Percentiles rank a stretch among this genome's conserved stretches.
Conservation (phyloP, 1,284 basidiomycete genomes). For the Pseudozyma flocculosa region DNA sequence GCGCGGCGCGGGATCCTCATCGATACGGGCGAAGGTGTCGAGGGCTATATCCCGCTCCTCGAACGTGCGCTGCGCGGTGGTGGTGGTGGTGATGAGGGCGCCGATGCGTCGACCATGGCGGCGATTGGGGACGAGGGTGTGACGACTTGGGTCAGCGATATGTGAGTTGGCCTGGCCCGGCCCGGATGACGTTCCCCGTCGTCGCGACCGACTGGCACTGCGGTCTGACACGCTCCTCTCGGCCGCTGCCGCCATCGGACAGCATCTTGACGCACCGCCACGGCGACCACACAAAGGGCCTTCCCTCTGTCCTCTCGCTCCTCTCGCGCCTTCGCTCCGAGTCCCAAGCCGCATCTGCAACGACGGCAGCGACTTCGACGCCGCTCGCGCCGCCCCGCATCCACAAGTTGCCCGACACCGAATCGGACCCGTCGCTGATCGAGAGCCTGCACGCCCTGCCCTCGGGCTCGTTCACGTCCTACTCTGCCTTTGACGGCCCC, state of each 20-base stretch:
- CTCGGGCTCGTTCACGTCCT: slow-evolving; percentile 75
- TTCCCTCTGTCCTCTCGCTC: slow-evolving; percentile 71
- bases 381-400: slow-evolving; percentile 58
- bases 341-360: no score
- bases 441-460: slow-evolving; percentile 76
- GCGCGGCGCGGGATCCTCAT: slow-evolving; percentile 66
- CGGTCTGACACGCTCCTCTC: no score
- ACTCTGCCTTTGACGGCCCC: slow-evolving; percentile 4
- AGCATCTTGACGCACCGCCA: slow-evolving; percentile 91
- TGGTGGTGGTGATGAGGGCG: slow-evolving; percentile 7
- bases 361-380: slow-evolving; percentile 10
- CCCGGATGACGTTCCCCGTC: not conserved
- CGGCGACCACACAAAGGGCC: slow-evolving; percentile 78
- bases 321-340: slow-evolving; percentile 61
- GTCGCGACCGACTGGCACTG: not conserved
- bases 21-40: slow-evolving; percentile 82
- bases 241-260: no score
- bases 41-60: slow-evolving; percentile 70
- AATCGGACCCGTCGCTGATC: slow-evolving; percentile 71
- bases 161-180: slow-evolving; percentile 13
- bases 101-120: slow-evolving; percentile 3
- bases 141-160: slow-evolving; percentile 38
- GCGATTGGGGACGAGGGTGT: slow-evolving; percentile 18
- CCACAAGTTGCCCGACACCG: slow-evolving; percentile 59
- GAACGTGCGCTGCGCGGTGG: slow-evolving; percentile 63